These are phyloP conservation scores for Geosmithia putterillii DNA, from an alignment of 2,329 filamentous ascomycete species.

Conservation along the genomic window DNA sequence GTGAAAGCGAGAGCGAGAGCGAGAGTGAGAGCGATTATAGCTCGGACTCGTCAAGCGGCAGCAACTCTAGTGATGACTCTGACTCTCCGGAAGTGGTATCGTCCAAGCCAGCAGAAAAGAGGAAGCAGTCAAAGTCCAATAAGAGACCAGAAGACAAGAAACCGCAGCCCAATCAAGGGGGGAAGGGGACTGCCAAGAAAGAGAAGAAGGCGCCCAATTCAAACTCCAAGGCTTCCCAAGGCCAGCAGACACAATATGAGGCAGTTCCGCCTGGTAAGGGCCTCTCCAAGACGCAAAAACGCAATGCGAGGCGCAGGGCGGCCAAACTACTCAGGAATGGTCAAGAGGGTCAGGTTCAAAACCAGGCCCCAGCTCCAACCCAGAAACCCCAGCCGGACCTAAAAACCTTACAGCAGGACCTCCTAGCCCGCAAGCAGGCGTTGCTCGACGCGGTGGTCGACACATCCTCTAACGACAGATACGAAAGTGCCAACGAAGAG, in stretches of 20 bases:
- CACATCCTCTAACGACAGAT: not conserved
- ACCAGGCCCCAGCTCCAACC: slow-evolving; percentile 10
- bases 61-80: slow-evolving; percentile 7
- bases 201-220: slow-evolving; percentile 1
- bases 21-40: slow-evolving; percentile 2
- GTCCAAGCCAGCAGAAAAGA: slow-evolving; percentile 12
- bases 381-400: not conserved
- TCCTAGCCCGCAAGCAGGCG: slow-evolving; percentile 26
- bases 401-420: slow-evolving; percentile 8
- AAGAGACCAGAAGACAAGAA: not conserved
- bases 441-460: slow-evolving; percentile 18
- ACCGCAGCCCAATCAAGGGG: too few species aligned
- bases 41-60: slow-evolving; percentile 6
- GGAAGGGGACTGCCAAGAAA: slow-evolving; percentile 1
- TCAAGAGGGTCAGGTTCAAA: not conserved
- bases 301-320: slow-evolving; percentile 36
- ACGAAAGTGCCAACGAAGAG: not conserved
- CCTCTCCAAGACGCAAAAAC: slow-evolving; percentile 31
- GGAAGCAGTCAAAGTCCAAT: not conserved
- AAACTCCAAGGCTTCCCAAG: slow-evolving; percentile 4
- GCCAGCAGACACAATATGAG: slow-evolving; percentile 1
- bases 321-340: slow-evolving; percentile 13
- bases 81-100: slow-evolving; percentile 22
- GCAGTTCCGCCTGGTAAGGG: slow-evolving; percentile 20
- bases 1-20: not conserved